Percentiles rank a stretch among this genome's conserved stretches.
Evolutionary conservation across 2,329 filamentous ascomycete genomes (phyloP).

Genomic region (Cadophora gregata): DNA sequence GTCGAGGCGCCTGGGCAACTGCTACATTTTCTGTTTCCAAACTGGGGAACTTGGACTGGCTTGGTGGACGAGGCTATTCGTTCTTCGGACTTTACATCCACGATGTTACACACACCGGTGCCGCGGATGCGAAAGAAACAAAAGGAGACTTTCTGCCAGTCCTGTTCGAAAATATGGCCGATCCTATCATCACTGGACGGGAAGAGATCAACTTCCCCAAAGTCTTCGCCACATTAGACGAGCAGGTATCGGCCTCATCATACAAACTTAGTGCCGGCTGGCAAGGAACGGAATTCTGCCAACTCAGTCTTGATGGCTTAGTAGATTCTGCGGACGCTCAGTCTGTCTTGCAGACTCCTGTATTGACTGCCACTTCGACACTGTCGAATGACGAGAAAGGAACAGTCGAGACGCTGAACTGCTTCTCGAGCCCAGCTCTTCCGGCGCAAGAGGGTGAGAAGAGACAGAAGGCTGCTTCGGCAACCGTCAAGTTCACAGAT

Average conservation of each 20-base stretch:
- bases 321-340: neutral
- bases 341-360: neutral
- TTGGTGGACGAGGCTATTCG: slow-evolving; percentile 63
- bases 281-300: slow-evolving; percentile 33
- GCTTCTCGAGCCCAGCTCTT: neutral
- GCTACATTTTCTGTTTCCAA: slow-evolving; percentile 49
- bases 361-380: neutral
- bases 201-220: slow-evolving; percentile 64
- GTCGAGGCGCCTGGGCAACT: slow-evolving; percentile 41
- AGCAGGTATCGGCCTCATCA: slow-evolving; percentile 1
- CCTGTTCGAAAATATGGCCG: slow-evolving; percentile 59
- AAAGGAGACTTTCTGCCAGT: slow-evolving; percentile 56
- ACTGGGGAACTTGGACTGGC: slow-evolving; percentile 61
- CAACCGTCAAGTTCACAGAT: slow-evolving; percentile 28
- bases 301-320: slow-evolving; percentile 22
- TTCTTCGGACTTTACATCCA: slow-evolving; percentile 66
- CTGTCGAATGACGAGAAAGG: neutral
- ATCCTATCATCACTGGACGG: slow-evolving; percentile 62
- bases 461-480: slow-evolving; percentile 27
- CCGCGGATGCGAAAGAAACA: slow-evolving; percentile 45
- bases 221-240: slow-evolving; percentile 46
- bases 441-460: slow-evolving; percentile 23
- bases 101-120: slow-evolving; percentile 56
- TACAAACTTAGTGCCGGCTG: slow-evolving; percentile 32
- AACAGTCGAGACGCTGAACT: neutral